Percentiles rank a stretch among this genome's conserved stretches.
phyloP scores from a whole-genome alignment of 371 early-diverging fungal genomes.

The Chytridium lagenaria region DNA sequence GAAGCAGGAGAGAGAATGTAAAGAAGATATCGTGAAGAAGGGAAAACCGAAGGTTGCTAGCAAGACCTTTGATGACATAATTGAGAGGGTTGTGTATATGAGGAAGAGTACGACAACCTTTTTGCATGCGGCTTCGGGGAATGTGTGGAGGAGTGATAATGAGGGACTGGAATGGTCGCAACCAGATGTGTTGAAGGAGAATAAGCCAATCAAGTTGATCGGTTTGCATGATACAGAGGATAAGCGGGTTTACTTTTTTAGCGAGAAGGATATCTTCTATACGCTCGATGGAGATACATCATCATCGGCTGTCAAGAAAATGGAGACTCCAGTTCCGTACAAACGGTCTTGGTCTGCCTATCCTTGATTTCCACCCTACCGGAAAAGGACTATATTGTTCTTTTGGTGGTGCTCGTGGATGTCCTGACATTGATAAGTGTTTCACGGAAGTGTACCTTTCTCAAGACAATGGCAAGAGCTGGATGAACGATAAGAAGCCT shows the following conservation, averaged over 20 bases:
- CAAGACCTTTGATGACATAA: slow-evolving; percentile 36
- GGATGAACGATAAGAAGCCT: slow-evolving; percentile 59
- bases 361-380: slow-evolving; percentile 82
- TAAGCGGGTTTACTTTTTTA: slow-evolving; percentile 71
- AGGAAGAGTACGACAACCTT: slow-evolving; percentile 57
- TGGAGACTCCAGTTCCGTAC: slow-evolving; percentile 68
- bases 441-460: slow-evolving; percentile 76
- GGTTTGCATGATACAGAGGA: slow-evolving; percentile 45
- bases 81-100: slow-evolving; percentile 61
- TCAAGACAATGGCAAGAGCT: slow-evolving; percentile 72
- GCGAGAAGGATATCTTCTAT: slow-evolving; percentile 56
- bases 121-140: slow-evolving; percentile 18
- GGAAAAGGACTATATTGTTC: slow-evolving; percentile 82
- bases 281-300: slow-evolving; percentile 53
- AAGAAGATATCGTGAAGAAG: slow-evolving; percentile 27
- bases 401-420: slow-evolving; percentile 61
- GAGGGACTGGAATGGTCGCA: slow-evolving; percentile 49
- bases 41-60: slow-evolving; percentile 3
- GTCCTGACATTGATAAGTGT: slow-evolving; percentile 57
- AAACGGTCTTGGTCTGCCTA: slow-evolving; percentile 62
- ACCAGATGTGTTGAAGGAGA: slow-evolving; percentile 13
- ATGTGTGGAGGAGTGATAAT: slow-evolving; percentile 40
- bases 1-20: slow-evolving; percentile 51
- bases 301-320: slow-evolving; percentile 56
- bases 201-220: slow-evolving; percentile 38